Evolutionary conservation across 805 yeast genomes (phyloP).

Genomic region (Schizosaccharomyces octosporus): DNA sequence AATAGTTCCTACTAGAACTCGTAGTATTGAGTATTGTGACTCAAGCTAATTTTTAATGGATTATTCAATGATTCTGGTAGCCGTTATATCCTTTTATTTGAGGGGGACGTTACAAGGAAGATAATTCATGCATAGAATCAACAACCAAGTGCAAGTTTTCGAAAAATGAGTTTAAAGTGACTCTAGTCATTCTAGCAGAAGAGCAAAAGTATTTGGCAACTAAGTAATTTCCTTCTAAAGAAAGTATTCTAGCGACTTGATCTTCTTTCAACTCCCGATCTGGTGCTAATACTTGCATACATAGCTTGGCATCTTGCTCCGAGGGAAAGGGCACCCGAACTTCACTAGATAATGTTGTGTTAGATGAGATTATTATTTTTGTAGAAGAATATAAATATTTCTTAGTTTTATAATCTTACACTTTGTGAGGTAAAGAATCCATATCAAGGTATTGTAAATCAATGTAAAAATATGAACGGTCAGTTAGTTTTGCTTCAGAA

Average conservation of each 20-base stretch:
- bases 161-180: not conserved
- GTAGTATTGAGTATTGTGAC: too few relatives aligned
- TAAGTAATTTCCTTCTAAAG: not conserved
- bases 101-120: not conserved
- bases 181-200: not conserved
- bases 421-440: not conserved
- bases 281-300: not conserved
- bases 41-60: too few relatives aligned
- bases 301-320: not conserved
- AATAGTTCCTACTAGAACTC: too few relatives aligned
- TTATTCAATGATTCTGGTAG: too few relatives aligned
- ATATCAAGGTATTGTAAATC: not conserved
- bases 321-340: not conserved
- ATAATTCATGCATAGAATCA: not conserved
- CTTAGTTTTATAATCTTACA: not conserved
- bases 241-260: not conserved
- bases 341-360: not conserved
- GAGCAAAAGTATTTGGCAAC: not conserved
- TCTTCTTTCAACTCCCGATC: not conserved
- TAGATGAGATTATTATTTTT: too few relatives aligned
- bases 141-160: not conserved
- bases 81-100: too few relatives aligned
- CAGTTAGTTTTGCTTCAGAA: too few relatives aligned
- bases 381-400: too few relatives aligned
- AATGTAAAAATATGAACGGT: too few relatives aligned